These are phyloP conservation scores for Castanea crenata DNA, from an alignment of 306 rosid species.

Conservation along the genomic window DNA sequence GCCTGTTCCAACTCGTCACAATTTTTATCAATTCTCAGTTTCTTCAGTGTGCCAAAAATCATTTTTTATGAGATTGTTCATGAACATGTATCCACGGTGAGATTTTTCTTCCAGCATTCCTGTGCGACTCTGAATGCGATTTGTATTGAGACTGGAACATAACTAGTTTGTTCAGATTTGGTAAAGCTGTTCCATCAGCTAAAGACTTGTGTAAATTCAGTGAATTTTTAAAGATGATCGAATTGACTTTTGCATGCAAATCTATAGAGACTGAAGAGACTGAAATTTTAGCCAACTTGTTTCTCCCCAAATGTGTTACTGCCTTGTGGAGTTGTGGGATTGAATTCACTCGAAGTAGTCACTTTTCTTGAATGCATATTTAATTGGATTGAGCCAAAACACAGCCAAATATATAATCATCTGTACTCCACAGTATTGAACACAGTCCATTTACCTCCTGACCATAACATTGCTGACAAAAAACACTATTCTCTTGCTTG, in stretches of 20 bases:
- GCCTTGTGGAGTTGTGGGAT: background rate
- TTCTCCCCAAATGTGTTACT: constrained; percentile 35
- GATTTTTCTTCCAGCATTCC: too few species aligned
- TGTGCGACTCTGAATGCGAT: background rate
- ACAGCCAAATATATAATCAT: constrained; percentile 22
- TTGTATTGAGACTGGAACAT: background rate
- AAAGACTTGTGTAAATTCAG: constrained; percentile 7
- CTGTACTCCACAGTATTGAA: background rate
- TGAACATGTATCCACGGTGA: too few species aligned
- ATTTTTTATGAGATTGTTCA: too few species aligned
- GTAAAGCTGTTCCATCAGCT: constrained; percentile 1
- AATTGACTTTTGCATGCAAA: too few species aligned
- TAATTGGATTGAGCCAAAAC: constrained; percentile 16
- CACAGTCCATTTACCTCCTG: background rate
- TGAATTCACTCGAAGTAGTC: background rate
- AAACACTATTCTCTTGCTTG: background rate
- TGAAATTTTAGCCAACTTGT: constrained; percentile 19
- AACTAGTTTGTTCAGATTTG: background rate
- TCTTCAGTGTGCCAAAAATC: too few species aligned
- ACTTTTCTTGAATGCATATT: constrained; percentile 16
- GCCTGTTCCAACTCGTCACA: too few species aligned
- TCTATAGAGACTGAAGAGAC: constrained; percentile 4
- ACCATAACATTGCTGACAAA: constrained; percentile 12
- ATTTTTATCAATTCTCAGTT: too few species aligned
- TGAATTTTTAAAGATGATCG: background rate